Evolutionary conservation across 2,329 filamentous ascomycete species (phyloP).

Genomic region (Botryotinia calthae): DNA sequence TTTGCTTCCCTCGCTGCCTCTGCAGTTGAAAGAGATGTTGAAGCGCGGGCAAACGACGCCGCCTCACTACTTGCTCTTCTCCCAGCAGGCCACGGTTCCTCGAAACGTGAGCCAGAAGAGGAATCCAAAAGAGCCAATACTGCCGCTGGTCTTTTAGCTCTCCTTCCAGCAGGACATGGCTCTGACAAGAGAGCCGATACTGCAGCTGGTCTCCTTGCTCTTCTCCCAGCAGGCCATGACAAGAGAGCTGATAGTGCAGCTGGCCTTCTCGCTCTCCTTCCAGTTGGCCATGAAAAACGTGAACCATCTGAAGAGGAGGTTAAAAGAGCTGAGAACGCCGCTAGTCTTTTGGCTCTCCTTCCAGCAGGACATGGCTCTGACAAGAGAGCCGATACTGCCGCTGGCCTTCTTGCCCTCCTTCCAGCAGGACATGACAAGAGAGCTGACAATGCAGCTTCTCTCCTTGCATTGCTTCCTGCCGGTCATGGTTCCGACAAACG

Average conservation of each 20-base stretch:
- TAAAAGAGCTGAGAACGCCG: neutral
- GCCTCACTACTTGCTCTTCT: neutral
- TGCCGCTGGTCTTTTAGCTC: neutral
- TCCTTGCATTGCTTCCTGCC: neutral
- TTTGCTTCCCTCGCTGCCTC: neutral
- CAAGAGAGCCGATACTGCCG: neutral
- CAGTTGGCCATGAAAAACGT: neutral
- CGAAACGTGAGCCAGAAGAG: neutral
- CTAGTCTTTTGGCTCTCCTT: neutral
- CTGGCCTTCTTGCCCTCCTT: neutral
- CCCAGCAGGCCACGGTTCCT: neutral
- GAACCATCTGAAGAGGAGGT: neutral
- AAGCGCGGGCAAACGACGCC: neutral
- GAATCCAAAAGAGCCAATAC: neutral
- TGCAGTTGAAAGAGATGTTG: neutral
- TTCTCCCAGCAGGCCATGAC: neutral
- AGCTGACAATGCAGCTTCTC: neutral
- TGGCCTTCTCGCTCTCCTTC: neutral
- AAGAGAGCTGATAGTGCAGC: neutral
- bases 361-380: neutral
- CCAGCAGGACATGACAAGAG: neutral
- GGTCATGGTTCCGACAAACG: neutral
- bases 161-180: neutral
- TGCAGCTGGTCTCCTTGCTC: neutral
- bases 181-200: neutral